phyloP scores from a whole-genome alignment of 306 rosid species.

The Corylus avellana region DNA sequence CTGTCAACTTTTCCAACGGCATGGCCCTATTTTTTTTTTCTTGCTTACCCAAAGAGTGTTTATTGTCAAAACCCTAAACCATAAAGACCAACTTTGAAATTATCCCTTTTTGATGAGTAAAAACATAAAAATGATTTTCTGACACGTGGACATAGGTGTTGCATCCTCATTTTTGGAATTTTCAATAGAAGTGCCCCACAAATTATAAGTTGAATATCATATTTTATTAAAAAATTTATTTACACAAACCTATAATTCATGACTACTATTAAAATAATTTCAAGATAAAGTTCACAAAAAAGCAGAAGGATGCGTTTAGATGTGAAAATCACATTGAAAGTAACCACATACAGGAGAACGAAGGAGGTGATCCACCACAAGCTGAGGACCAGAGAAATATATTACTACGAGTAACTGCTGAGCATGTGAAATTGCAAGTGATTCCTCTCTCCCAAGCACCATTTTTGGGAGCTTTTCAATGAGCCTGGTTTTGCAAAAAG shows the following conservation, averaged over 20 bases:
- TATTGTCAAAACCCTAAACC: too few relatives aligned
- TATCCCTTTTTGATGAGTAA: not conserved
- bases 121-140: not conserved
- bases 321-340: slow-evolving; percentile 20
- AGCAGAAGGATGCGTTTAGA: not conserved
- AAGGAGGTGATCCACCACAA: slow-evolving; percentile 71
- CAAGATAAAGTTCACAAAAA: not conserved
- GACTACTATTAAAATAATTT: not conserved
- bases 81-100: too few relatives aligned
- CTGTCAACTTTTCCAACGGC: too few relatives aligned
- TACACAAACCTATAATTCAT: not conserved
- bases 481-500: slow-evolving; percentile 53
- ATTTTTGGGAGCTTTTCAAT: slow-evolving; percentile 86
- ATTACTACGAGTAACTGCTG: slow-evolving; percentile 70
- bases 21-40: too few relatives aligned
- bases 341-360: slow-evolving; percentile 75
- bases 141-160: not conserved
- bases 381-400: slow-evolving; percentile 85
- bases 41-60: too few relatives aligned
- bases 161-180: not conserved
- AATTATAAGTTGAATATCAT: not conserved
- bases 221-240: not conserved
- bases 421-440: slow-evolving; percentile 68
- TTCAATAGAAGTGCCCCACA: not conserved
- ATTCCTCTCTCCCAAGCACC: slow-evolving; percentile 81